These are phyloP conservation scores for Balamuthia mandrillaris DNA, from an alignment of 208 protist genomes.

Conservation along the genomic window DNA sequence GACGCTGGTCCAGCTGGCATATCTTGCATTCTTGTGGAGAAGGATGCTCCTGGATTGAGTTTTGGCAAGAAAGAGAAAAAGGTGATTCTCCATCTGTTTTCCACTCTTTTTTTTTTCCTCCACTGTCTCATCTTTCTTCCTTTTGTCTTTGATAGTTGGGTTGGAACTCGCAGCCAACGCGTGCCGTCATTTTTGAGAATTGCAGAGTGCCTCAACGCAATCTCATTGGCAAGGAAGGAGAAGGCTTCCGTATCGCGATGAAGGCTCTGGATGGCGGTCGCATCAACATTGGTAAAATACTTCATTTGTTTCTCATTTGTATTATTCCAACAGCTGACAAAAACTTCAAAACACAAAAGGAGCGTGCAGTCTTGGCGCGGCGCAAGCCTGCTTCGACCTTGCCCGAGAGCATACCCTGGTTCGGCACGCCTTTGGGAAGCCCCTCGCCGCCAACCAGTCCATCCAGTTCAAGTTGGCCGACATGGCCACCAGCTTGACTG, in stretches of 20 bases:
- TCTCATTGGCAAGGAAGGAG: slow-evolving; percentile 70
- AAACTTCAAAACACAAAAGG: background rate
- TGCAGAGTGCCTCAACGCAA: slow-evolving; percentile 60
- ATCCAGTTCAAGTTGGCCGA: slow-evolving; percentile 76
- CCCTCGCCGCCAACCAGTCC: slow-evolving; percentile 55
- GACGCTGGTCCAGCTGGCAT: slow-evolving; percentile 71
- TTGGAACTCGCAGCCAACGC: slow-evolving; percentile 74
- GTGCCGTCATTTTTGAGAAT: slow-evolving; percentile 67
- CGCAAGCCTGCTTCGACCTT: slow-evolving; percentile 57
- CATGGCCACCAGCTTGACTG: slow-evolving; percentile 66
- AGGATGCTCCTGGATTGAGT: slow-evolving; percentile 64
- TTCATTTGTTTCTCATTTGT: background rate
- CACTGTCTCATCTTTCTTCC: background rate
- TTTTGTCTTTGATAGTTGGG: slow-evolving; percentile 41
- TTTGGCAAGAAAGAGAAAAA: slow-evolving; percentile 78
- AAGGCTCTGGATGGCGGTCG: slow-evolving; percentile 76
- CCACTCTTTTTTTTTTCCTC: background rate
- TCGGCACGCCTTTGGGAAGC: slow-evolving; percentile 71
- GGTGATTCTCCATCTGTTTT: background rate
- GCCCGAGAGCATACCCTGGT: slow-evolving; percentile 62
- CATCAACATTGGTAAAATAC: slow-evolving; percentile 71
- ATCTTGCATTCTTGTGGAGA: slow-evolving; percentile 71
- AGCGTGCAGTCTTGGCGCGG: slow-evolving; percentile 72
- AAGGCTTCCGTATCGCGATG: slow-evolving; percentile 80
- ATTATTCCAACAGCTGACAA: background rate